Conservation (phyloP, 2,329 filamentous ascomycete species). For the Biscogniauxia marginata region DNA sequence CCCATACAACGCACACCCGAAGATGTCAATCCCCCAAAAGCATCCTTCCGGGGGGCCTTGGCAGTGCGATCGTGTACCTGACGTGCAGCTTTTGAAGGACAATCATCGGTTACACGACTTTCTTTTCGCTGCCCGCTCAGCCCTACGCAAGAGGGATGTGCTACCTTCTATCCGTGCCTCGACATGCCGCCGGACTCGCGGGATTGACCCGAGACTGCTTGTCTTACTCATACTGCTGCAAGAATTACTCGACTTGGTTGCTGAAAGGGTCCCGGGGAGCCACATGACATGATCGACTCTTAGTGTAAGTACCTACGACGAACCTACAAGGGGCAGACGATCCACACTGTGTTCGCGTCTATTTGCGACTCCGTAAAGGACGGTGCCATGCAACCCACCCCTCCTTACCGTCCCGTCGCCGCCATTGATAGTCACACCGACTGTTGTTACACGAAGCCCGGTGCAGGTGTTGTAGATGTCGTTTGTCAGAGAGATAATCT, state of each 20-base stretch:
- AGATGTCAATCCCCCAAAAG: background rate
- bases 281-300: constrained; percentile 9
- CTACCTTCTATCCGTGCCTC: constrained; percentile 9
- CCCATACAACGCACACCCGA: background rate
- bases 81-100: constrained; percentile 14
- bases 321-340: background rate
- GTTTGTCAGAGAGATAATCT: background rate
- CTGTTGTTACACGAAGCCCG: background rate
- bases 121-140: constrained; percentile 16
- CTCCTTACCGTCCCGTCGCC: background rate
- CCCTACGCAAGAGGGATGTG: constrained; percentile 20
- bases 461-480: background rate
- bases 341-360: constrained; percentile 21
- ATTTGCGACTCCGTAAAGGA: background rate
- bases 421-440: background rate
- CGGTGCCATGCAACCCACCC: background rate
- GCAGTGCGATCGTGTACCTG: constrained; percentile 8
- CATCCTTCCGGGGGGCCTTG: background rate
- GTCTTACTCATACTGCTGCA: constrained; percentile 14
- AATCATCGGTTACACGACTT: constrained; percentile 23
- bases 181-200: constrained; percentile 10
- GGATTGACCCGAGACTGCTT: constrained; percentile 10
- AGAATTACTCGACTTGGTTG: background rate
- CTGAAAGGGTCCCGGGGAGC: background rate
- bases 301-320: background rate